Conservation (phyloP, 2,329 filamentous ascomycete genomes). For the Penicillium sclerotiorum region DNA sequence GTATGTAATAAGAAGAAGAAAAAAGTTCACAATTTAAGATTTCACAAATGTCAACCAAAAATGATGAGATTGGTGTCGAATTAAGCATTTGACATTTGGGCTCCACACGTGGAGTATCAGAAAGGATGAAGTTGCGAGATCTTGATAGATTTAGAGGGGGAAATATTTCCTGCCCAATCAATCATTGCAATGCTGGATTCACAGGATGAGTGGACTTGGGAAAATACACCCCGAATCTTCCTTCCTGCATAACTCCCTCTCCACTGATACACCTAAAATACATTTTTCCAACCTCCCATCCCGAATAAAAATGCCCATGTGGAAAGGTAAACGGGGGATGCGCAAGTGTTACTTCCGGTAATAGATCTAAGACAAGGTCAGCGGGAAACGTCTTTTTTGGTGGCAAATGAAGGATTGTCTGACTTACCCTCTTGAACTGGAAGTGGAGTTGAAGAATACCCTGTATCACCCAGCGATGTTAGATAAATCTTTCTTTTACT, state of each 20-base stretch:
- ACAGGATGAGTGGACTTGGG: slow-evolving; percentile 15
- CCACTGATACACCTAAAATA: slow-evolving; percentile 6
- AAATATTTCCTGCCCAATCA: slow-evolving; percentile 35
- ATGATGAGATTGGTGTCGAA: slow-evolving; percentile 16
- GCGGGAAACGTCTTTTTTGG: slow-evolving; percentile 3
- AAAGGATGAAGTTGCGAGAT: no score
- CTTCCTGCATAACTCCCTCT: slow-evolving; percentile 13
- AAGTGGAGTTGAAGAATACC: slow-evolving; percentile 75
- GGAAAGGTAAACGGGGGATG: slow-evolving; percentile 1
- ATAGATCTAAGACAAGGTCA: slow-evolving; percentile 43
- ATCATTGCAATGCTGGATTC: slow-evolving; percentile 12
- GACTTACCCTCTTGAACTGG: slow-evolving; percentile 51
- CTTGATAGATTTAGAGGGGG: no score
- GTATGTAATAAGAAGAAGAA: no score
- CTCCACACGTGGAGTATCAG: slow-evolving; percentile 29
- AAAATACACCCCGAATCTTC: slow-evolving; percentile 23
- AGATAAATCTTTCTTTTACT: no score
- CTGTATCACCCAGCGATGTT: background rate
- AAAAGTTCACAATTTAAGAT: no score
- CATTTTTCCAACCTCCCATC: slow-evolving; percentile 12
- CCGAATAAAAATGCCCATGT: slow-evolving; percentile 14
- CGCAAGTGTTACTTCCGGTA: slow-evolving; percentile 48
- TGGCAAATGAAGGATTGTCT: background rate
- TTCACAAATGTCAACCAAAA: no score
- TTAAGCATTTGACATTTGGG: slow-evolving; percentile 31